Evolutionary conservation across 192 early-diverging fungal genomes (phyloP).

Genomic region (Backusella macrospora): DNA sequence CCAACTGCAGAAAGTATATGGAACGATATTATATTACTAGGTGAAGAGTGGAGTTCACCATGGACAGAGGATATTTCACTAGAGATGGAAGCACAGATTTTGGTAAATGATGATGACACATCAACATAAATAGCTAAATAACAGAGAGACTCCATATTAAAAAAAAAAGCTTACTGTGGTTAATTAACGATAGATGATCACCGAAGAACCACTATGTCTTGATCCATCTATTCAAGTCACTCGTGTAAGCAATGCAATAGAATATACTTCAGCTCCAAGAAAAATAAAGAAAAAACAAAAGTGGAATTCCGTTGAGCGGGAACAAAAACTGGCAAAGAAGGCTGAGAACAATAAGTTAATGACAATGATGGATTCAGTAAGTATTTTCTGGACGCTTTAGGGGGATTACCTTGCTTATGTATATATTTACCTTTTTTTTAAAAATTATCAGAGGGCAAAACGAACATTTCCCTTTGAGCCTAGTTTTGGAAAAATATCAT

Average conservation of each 20-base stretch:
- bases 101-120: slow-evolving; percentile 37
- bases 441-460: slow-evolving; percentile 36
- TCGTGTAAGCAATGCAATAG: slow-evolving; percentile 69
- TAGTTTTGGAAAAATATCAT: slow-evolving; percentile 70
- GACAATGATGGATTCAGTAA: slow-evolving; percentile 71
- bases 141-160: slow-evolving; percentile 14
- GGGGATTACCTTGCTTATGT: background rate
- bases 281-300: slow-evolving; percentile 62
- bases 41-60: slow-evolving; percentile 45
- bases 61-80: slow-evolving; percentile 60
- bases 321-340: slow-evolving; percentile 68
- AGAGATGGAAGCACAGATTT: slow-evolving; percentile 65
- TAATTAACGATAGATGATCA: slow-evolving; percentile 48
- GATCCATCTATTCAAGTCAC: slow-evolving; percentile 72
- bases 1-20: slow-evolving; percentile 58
- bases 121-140: slow-evolving; percentile 46
- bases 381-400: background rate
- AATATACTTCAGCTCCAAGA: slow-evolving; percentile 54
- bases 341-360: slow-evolving; percentile 70
- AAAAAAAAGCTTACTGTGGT: background rate
- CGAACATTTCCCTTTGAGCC: slow-evolving; percentile 61
- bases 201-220: slow-evolving; percentile 67
- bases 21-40: slow-evolving; percentile 53
- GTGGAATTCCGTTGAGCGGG: slow-evolving; percentile 72
- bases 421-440: background rate